These are phyloP conservation scores for Cladophialophora yegresii DNA, from an alignment of 2,329 filamentous ascomycete genomes.

Conservation along the genomic window DNA sequence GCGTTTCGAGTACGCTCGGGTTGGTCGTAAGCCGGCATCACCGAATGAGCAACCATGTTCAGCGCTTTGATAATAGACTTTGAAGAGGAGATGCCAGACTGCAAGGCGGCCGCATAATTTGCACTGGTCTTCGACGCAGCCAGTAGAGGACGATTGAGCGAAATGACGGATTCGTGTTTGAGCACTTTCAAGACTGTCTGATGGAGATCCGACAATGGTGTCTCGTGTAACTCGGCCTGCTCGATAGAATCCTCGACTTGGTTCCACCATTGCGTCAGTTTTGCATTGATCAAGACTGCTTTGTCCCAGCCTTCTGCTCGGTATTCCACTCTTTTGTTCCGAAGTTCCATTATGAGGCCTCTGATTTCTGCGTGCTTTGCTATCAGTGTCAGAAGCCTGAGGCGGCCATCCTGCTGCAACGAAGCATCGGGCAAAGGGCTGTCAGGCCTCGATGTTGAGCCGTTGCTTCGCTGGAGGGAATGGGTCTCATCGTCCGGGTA, in stretches of 20 bases:
- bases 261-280: conserved; percentile 57
- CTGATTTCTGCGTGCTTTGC: conserved; percentile 54
- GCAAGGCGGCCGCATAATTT: conserved; percentile 53
- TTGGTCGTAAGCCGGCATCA: conserved; percentile 4
- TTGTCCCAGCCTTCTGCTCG: conserved; percentile 49
- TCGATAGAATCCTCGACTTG: conserved; percentile 55
- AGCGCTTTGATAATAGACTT: conserved; percentile 51
- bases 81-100: conserved; percentile 56
- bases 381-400: conserved; percentile 47
- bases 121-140: conserved; percentile 49
- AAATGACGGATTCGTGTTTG: conserved; percentile 55
- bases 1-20: neutral
- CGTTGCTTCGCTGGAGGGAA: neutral
- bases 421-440: neutral
- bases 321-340: conserved; percentile 55
- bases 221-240: conserved; percentile 38
- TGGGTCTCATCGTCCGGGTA: conserved; percentile 55
- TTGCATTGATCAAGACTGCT: conserved; percentile 52
- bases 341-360: conserved; percentile 55
- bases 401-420: conserved; percentile 32
- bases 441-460: neutral
- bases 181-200: conserved; percentile 49
- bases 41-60: conserved; percentile 38
- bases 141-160: conserved; percentile 54
- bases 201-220: conserved; percentile 43